Percentiles rank a stretch among this genome's conserved stretches.
These are phyloP conservation scores for Saxophila tyrrhenica DNA, from an alignment of 495 filamentous ascomycete species.

Conservation along the genomic window DNA sequence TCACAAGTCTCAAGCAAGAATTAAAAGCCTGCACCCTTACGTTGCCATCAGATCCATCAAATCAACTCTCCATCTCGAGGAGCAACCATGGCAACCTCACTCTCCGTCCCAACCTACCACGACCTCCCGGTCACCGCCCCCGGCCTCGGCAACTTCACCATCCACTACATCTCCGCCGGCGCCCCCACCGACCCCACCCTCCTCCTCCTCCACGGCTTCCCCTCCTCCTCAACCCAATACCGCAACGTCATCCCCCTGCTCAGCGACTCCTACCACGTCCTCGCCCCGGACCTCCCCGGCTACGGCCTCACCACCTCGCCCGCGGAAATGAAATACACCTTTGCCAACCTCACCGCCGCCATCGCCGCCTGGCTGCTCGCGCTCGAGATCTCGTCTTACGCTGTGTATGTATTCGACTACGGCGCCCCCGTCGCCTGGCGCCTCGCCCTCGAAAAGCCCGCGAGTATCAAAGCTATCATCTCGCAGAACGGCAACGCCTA, in stretches of 20 bases:
- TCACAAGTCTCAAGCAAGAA: no score
- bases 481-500: slow-evolving; percentile 58
- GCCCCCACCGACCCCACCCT: slow-evolving; percentile 33
- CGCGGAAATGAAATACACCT: slow-evolving; percentile 35
- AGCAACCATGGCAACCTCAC: background rate
- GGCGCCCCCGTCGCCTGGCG: slow-evolving; percentile 47
- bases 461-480: slow-evolving; percentile 42
- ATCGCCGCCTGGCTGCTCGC: slow-evolving; percentile 38
- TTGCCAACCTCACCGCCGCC: slow-evolving; percentile 38
- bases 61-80: no score
- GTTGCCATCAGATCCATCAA: no score
- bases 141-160: background rate
- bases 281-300: slow-evolving; percentile 52
- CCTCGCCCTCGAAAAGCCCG: slow-evolving; percentile 39
- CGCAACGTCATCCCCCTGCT: slow-evolving; percentile 52
- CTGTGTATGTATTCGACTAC: slow-evolving; percentile 59
- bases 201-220: slow-evolving; percentile 54
- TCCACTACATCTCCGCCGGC: background rate
- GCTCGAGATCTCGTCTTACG: slow-evolving; percentile 37
- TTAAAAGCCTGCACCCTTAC: no score
- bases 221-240: slow-evolving; percentile 51
- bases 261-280: slow-evolving; percentile 38
- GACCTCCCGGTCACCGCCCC: background rate
- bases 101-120: background rate
- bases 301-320: slow-evolving; percentile 48